These are phyloP conservation scores for Chloris gayana DNA, from an alignment of 176 grass and related monocot genomes.

Conservation along the genomic window DNA sequence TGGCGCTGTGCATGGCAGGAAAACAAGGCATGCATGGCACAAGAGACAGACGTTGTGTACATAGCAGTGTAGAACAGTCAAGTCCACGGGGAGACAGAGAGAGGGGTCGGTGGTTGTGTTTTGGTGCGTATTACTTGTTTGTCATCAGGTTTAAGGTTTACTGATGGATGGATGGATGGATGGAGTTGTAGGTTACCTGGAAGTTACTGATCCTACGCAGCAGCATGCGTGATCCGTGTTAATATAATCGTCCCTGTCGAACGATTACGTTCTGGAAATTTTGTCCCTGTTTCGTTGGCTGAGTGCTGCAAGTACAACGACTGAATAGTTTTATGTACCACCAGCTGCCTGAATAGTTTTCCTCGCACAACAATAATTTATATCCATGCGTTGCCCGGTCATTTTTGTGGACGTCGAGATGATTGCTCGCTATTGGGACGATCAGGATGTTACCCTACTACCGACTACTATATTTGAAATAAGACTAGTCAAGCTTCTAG, in stretches of 20 bases:
- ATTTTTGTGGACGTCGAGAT: background rate
- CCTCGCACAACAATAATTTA: background rate
- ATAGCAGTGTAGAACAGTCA: slow-evolving; percentile 16
- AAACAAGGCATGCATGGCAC: slow-evolving; percentile 49
- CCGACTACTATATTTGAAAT: slow-evolving; percentile 15
- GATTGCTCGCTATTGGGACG: background rate
- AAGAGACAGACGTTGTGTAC: slow-evolving; percentile 40
- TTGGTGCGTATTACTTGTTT: slow-evolving; percentile 29
- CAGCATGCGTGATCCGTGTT: background rate
- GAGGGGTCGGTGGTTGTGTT: background rate
- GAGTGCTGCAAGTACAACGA: background rate
- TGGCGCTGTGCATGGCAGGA: slow-evolving; percentile 37
- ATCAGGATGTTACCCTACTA: slow-evolving; percentile 29
- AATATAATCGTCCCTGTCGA: background rate
- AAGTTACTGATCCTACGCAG: background rate
- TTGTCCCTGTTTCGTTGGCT: background rate
- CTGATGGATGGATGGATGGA: background rate
- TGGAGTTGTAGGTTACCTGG: slow-evolving; percentile 5
- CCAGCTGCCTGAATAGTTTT: background rate
- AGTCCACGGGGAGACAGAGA: background rate
- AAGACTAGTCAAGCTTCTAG: background rate
- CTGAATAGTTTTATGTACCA: slow-evolving; percentile 17
- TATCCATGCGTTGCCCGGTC: background rate
- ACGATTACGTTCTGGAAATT: background rate
- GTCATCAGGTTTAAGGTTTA: slow-evolving; percentile 47